Evolutionary conservation across 164 flowering plant genomes (phyloP).

Genomic region (Umbilicus rupestris): DNA sequence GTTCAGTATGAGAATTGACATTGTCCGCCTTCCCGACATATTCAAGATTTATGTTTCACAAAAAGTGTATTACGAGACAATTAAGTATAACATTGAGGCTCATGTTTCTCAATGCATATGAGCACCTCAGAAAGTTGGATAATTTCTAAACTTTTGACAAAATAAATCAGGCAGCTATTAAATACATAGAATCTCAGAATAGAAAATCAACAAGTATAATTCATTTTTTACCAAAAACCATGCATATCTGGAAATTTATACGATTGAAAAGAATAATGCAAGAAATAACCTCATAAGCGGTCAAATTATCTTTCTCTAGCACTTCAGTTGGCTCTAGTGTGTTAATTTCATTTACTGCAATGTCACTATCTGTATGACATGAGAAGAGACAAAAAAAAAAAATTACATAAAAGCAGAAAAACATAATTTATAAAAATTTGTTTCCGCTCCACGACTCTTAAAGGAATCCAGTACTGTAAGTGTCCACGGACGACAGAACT

Average conservation of each 20-base stretch:
- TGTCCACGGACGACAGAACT: background rate
- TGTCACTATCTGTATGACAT: conserved; percentile 27
- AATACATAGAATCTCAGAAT: background rate
- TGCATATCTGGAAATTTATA: background rate
- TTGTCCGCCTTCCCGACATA: background rate
- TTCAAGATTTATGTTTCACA: background rate
- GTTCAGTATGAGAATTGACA: background rate
- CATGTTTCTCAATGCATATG: no score
- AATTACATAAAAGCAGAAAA: background rate
- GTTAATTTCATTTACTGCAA: conserved; percentile 25
- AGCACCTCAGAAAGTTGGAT: no score
- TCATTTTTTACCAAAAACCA: background rate
- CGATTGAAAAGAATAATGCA: background rate
- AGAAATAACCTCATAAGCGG: conserved; percentile 46
- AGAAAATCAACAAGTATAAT: background rate
- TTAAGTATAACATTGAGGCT: background rate
- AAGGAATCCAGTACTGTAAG: background rate
- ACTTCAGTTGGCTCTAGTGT: conserved; percentile 25
- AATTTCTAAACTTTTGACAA: no score
- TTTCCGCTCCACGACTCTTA: background rate
- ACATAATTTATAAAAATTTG: background rate
- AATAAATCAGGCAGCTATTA: no score
- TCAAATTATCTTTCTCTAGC: conserved; percentile 23
- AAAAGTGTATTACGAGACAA: background rate
- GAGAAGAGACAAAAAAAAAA: background rate